A percentile compares a stretch with the other conserved stretches of the same genome.
phyloP scores from a whole-genome alignment of 2,329 filamentous ascomycete genomes.

The Colletotrichum sp. region DNA sequence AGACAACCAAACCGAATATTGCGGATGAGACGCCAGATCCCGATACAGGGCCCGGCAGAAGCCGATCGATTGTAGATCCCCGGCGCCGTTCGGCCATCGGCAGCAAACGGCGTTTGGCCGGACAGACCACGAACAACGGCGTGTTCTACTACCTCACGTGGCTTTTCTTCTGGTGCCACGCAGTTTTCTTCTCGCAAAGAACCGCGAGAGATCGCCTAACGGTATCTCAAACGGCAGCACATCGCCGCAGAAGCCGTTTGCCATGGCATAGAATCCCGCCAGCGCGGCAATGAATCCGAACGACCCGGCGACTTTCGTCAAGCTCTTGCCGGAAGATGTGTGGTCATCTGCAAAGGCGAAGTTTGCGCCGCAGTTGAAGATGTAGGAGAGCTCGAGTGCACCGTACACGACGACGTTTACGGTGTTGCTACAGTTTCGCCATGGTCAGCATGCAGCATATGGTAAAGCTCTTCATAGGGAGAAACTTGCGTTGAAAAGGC shows the following conservation, averaged over 20 bases:
- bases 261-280: neutral
- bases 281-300: neutral
- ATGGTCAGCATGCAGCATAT: neutral
- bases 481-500: neutral
- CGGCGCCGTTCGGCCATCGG: neutral
- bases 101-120: neutral
- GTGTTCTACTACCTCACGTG: too few relatives aligned
- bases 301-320: neutral
- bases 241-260: neutral
- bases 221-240: neutral
- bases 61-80: neutral
- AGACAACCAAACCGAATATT: neutral
- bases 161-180: too few relatives aligned
- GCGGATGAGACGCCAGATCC: neutral
- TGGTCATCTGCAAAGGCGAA: neutral
- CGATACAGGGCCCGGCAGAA: neutral
- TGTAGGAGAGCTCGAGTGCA: neutral
- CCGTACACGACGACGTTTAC: neutral
- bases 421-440: neutral
- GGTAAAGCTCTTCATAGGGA: accelerated
- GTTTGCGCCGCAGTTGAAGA: neutral
- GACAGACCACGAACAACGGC: too few relatives aligned
- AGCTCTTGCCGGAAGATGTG: neutral
- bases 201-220: neutral
- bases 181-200: neutral